Evolutionary conservation across 306 rosid species (phyloP).

Genomic region (Quercus gilva): DNA sequence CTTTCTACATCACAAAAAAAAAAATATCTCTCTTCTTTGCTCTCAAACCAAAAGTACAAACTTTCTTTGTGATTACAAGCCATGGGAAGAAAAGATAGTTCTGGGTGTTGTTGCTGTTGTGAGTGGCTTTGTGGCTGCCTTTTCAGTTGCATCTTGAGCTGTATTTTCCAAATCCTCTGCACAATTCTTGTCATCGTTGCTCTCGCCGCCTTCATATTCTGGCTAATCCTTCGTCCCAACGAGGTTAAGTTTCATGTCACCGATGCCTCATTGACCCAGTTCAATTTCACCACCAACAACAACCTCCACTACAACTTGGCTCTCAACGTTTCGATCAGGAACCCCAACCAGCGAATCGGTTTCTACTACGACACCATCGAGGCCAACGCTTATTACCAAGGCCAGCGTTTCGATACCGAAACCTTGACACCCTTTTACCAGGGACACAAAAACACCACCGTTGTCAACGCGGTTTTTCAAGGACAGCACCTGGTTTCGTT

Average conservation of each 20-base stretch:
- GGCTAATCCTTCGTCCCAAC: constrained; percentile 54
- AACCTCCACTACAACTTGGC: constrained; percentile 43
- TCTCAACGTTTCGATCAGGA: constrained; percentile 53
- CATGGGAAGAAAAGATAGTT: neutral
- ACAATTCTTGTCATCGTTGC: constrained; percentile 25
- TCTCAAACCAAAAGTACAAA: neutral
- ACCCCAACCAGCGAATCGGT: constrained; percentile 49
- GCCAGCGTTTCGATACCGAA: constrained; percentile 20
- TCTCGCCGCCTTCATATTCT: constrained; percentile 34
- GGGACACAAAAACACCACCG: constrained; percentile 37
- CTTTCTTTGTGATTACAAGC: neutral
- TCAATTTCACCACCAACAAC: constrained; percentile 30
- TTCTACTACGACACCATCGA: constrained; percentile 54
- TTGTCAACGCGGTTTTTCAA: constrained; percentile 11
- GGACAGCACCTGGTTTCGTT: constrained; percentile 20
- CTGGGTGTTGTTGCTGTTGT: neutral
- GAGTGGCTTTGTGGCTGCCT: constrained; percentile 13
- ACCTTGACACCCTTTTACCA: constrained; percentile 34
- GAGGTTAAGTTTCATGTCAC: constrained; percentile 41
- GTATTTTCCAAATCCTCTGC: constrained; percentile 33
- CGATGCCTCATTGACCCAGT: constrained; percentile 49
- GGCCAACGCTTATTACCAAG: constrained; percentile 42
- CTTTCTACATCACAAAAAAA: neutral
- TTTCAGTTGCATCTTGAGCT: constrained; percentile 20
- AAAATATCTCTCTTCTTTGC: no score